phyloP scores from a whole-genome alignment of 805 yeast species.

The Candida bentonensis region DNA sequence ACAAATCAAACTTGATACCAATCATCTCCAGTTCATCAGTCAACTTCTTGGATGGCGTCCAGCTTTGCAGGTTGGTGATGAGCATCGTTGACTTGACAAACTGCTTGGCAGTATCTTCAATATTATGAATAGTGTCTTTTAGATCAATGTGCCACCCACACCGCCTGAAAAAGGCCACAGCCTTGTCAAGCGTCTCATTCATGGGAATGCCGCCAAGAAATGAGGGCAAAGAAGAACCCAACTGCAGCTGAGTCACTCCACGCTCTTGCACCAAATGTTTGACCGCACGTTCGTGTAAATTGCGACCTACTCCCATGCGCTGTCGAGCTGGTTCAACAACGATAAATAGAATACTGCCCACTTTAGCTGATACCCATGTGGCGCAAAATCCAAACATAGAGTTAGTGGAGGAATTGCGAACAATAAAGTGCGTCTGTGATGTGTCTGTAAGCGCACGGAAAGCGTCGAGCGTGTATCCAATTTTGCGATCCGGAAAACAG shows the following conservation, averaged over 20 bases:
- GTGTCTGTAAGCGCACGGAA: constrained; percentile 15
- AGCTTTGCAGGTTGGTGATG: constrained; percentile 27
- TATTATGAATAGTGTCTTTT: background rate
- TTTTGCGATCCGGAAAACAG: constrained; percentile 20
- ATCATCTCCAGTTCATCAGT: constrained; percentile 41
- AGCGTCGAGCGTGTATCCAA: constrained; percentile 12
- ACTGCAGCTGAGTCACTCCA: constrained; percentile 27
- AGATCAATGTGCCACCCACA: constrained; percentile 2
- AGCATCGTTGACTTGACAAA: constrained; percentile 21
- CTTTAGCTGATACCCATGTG: constrained; percentile 33
- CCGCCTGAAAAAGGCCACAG: constrained; percentile 31
- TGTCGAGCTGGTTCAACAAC: constrained; percentile 41
- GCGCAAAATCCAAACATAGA: constrained; percentile 39
- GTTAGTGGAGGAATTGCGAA: constrained; percentile 41
- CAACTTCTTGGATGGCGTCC: constrained; percentile 42
- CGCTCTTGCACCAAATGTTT: constrained; percentile 33
- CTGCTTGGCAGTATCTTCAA: background rate
- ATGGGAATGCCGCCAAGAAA: constrained; percentile 16
- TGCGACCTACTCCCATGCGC: constrained; percentile 40
- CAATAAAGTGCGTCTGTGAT: constrained; percentile 36
- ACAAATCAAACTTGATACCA: constrained; percentile 44
- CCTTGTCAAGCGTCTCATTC: constrained; percentile 18
- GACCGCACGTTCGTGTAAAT: constrained; percentile 38
- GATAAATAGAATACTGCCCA: constrained; percentile 33
- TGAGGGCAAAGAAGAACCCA: constrained; percentile 37